Evolutionary conservation across 495 filamentous ascomycete species (phyloP), one percentile per base, ranked within the genome.

Genomic region (Penicillium cinerascens): DNA sequence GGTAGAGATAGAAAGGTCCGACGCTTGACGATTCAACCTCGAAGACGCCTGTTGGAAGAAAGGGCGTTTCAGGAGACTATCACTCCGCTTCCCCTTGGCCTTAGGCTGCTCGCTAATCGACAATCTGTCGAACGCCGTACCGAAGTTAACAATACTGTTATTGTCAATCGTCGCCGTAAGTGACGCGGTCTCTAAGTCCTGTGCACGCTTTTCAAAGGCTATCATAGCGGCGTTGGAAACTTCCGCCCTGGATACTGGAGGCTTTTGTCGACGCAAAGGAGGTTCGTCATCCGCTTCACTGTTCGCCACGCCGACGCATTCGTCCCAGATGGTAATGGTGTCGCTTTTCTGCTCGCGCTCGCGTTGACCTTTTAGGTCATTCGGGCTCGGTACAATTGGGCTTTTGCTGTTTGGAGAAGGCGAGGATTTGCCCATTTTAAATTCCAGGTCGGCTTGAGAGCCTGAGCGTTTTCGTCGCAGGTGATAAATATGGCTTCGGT

Each of bases 81-180:
- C 78, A 36, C 65, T 61, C 29, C 64, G 59, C 37, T 69, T 66
- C 21, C 68, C 60, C 20, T 70, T 55, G 22, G 68, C 68, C 20
- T 63, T 75, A 2, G 41, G 15, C 20, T 80, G 72, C 4, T 74
- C 74, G 29, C 70, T 78, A 22, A 89, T 70, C 0, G 80, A 80
- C 16, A 87, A 62, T 45, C 82, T 82, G 52, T 84, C 86, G 41
- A 90, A 75, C 33, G 86, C 76, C 41, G 77, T 80, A 1, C 77
- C 78, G 20, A 68, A 58, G 33, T 79, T 76, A 20, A 76, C 68
- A 33, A 88, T 70, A 22, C 77, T 81, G 35, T 85, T 79, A 43
- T 82, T 68, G 44, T 89, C 87, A 2, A 78, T 63, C 2, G 88
- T 92, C 20, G 87, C 87, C 21, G 80, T 77, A 39, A 85, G 76